Percentiles rank a stretch among this genome's conserved stretches.
phyloP scores from a whole-genome alignment of 768 basidiomycete species.

The Lentinula boryana region DNA sequence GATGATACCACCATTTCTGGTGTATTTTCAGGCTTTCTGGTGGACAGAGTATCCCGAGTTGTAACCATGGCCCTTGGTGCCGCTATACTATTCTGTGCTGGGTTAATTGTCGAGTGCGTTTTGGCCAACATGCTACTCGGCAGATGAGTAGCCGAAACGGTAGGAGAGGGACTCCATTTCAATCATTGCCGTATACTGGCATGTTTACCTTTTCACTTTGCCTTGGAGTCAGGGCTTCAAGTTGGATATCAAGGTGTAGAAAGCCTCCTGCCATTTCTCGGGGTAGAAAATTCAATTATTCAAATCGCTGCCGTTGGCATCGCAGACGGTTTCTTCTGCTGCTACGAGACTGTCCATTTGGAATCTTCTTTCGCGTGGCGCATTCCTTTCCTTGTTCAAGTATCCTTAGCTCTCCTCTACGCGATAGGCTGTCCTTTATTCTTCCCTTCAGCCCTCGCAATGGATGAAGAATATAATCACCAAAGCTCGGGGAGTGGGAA shows the following conservation, averaged over 20 bases:
- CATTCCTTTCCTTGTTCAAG: neutral
- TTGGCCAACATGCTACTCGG: neutral
- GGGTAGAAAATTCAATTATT: neutral
- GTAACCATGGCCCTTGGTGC: neutral
- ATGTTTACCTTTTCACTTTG: neutral
- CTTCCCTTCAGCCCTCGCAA: neutral
- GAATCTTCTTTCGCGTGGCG: neutral
- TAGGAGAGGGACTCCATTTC: neutral
- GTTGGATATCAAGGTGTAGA: neutral
- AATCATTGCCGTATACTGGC: neutral
- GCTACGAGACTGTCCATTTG: neutral
- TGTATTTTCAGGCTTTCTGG: neutral
- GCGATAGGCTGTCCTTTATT: neutral
- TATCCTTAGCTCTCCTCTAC: neutral
- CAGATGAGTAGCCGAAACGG: neutral
- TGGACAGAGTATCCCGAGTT: neutral
- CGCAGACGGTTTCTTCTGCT: neutral
- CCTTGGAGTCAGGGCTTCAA: neutral
- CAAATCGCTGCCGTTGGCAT: neutral
- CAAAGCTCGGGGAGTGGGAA: neutral
- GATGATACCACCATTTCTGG: neutral
- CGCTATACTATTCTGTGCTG: neutral
- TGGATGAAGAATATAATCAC: neutral
- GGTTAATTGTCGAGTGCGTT: neutral
- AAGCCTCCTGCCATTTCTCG: neutral